Conservation (phyloP, 108 stramenopile genomes). For the Cyclotella atomus region DNA sequence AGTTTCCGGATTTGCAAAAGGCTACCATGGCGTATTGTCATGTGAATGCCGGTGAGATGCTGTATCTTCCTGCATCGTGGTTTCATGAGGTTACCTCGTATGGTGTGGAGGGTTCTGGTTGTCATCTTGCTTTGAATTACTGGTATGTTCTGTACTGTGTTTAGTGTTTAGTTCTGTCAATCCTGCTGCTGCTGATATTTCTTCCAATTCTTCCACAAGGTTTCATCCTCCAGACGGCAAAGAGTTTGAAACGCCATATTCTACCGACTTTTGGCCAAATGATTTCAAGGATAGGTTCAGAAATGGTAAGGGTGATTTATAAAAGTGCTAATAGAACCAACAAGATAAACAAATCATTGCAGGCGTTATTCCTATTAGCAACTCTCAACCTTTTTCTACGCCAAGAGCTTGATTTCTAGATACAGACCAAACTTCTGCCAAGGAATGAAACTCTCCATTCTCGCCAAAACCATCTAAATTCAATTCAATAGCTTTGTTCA, state of each 20-base stretch:
- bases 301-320: too few relatives aligned
- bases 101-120: background rate
- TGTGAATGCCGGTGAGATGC: constrained; percentile 77
- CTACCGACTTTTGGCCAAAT: constrained; percentile 1
- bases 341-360: too few relatives aligned
- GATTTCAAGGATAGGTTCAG: constrained; percentile 4
- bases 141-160: background rate
- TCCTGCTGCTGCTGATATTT: background rate
- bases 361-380: too few relatives aligned
- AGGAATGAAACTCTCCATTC: constrained; percentile 85
- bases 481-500: constrained; percentile 13
- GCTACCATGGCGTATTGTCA: constrained; percentile 54
- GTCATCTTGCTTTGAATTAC: constrained; percentile 12
- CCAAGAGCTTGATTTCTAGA: constrained; percentile 57
- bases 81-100: constrained; percentile 94
- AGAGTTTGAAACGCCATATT: background rate
- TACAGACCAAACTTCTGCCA: constrained; percentile 78
- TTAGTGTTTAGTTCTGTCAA: background rate
- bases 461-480: constrained; percentile 84
- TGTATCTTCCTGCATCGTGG: constrained; percentile 97
- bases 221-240: constrained; percentile 8
- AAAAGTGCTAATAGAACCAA: too few relatives aligned
- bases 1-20: constrained; percentile 27
- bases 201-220: background rate
- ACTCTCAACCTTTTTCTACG: background rate